phyloP scores from a whole-genome alignment of 257 asterid species.

The Ocimum tenuiflorum region DNA sequence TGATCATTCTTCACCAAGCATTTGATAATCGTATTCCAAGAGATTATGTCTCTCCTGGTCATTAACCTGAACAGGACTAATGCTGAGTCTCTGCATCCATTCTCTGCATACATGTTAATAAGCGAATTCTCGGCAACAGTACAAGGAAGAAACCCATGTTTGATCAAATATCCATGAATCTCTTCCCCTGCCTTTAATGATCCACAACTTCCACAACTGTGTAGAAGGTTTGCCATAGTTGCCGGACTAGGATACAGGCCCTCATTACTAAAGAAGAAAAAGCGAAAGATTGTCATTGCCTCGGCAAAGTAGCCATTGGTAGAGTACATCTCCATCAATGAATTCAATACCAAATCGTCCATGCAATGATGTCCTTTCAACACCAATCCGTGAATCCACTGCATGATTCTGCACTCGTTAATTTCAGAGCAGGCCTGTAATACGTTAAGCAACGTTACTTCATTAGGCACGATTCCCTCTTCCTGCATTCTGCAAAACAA shows the following conservation, averaged over 20 bases:
- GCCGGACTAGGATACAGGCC: slow-evolving; percentile 32
- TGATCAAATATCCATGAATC: slow-evolving; percentile 42
- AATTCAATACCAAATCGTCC: slow-evolving; percentile 29
- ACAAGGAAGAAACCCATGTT: slow-evolving; percentile 34
- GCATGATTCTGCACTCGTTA: slow-evolving; percentile 15
- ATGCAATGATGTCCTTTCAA: slow-evolving; percentile 29
- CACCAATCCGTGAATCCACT: slow-evolving; percentile 40
- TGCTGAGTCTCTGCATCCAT: slow-evolving; percentile 19
- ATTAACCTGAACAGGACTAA: slow-evolving; percentile 27
- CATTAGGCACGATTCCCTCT: slow-evolving; percentile 35
- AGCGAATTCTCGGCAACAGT: slow-evolving; percentile 36
- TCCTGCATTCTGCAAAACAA: slow-evolving; percentile 33
- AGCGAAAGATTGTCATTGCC: slow-evolving; percentile 20
- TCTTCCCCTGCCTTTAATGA: slow-evolving; percentile 24
- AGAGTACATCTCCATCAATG: slow-evolving; percentile 36
- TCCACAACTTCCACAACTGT: slow-evolving; percentile 26
- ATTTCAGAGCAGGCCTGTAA: slow-evolving; percentile 32
- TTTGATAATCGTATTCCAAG: slow-evolving; percentile 46
- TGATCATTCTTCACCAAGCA: slow-evolving; percentile 35
- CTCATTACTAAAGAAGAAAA: slow-evolving; percentile 27
- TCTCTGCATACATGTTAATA: slow-evolving; percentile 36
- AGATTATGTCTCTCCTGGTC: slow-evolving; percentile 30
- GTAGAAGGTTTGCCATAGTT: slow-evolving; percentile 43
- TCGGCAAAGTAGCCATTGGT: slow-evolving; percentile 26
- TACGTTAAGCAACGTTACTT: slow-evolving; percentile 25